phyloP scores from a whole-genome alignment of 2,329 filamentous ascomycete genomes.

The Rhinocladiella similis region DNA sequence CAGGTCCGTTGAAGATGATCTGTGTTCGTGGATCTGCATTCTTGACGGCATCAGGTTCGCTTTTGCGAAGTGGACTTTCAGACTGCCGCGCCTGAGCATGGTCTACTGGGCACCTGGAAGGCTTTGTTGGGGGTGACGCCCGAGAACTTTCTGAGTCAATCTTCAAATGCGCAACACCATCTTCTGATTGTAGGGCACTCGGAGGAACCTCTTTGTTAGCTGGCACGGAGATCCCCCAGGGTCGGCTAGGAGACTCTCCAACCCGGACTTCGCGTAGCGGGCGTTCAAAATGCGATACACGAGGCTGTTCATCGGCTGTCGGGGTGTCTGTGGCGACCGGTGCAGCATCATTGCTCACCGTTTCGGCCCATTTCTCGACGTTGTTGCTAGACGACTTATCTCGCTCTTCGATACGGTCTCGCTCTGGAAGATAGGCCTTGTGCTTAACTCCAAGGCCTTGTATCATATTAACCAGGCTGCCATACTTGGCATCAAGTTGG shows the following conservation, averaged over 20 bases:
- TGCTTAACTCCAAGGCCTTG: slow-evolving; percentile 85
- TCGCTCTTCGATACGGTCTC: slow-evolving; percentile 45
- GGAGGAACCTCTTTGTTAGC: slow-evolving; percentile 47
- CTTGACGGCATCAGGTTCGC: slow-evolving; percentile 9
- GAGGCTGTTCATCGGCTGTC: slow-evolving; percentile 53
- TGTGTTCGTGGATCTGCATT: slow-evolving; percentile 50
- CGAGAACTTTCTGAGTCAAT: slow-evolving; percentile 23
- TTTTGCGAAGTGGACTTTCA: slow-evolving; percentile 18
- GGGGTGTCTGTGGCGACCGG: slow-evolving; percentile 34
- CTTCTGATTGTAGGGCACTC: slow-evolving; percentile 30
- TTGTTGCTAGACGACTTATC: slow-evolving; percentile 42
- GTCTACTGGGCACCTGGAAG: slow-evolving; percentile 9
- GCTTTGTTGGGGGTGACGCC: slow-evolving; percentile 24
- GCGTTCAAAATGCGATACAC: slow-evolving; percentile 77
- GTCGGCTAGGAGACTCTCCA: slow-evolving; percentile 87
- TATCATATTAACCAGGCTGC: slow-evolving; percentile 90
- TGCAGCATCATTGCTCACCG: slow-evolving; percentile 60
- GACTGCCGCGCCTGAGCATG: slow-evolving; percentile 11
- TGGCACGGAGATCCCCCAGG: slow-evolving; percentile 88
- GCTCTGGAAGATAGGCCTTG: slow-evolving; percentile 75
- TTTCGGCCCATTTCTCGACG: slow-evolving; percentile 84
- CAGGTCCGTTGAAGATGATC: slow-evolving; percentile 88
- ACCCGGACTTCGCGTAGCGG: slow-evolving; percentile 86
- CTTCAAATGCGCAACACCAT: slow-evolving; percentile 14
- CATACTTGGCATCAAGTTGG: slow-evolving; percentile 91